Conservation (phyloP, 2,329 filamentous ascomycete genomes). For the Celoporthe dispersa region DNA sequence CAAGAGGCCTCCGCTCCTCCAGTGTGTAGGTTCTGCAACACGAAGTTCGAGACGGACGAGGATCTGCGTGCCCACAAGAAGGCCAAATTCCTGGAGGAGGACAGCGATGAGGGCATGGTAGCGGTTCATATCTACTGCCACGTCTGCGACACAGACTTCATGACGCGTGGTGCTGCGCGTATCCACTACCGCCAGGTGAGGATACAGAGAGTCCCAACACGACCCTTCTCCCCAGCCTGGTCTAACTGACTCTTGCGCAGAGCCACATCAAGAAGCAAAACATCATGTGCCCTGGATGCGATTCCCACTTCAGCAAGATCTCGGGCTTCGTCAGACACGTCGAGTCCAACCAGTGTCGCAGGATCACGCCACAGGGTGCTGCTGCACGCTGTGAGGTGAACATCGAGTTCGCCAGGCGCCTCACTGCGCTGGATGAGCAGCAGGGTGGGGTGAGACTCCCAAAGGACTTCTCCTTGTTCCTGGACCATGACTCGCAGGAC, state of each 20-base stretch:
- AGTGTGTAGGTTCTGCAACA: constrained; percentile 28
- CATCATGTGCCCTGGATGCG: constrained; percentile 54
- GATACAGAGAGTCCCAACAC: background rate
- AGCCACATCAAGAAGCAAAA: constrained; percentile 45
- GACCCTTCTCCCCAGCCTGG: too few relatives aligned
- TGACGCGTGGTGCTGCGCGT: constrained; percentile 38
- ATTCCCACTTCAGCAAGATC: constrained; percentile 42
- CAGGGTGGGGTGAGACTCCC: background rate
- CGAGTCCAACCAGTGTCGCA: constrained; percentile 46
- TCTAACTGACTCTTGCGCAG: constrained; percentile 34
- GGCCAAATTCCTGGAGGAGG: constrained; percentile 34
- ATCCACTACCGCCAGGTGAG: constrained; percentile 44
- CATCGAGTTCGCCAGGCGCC: constrained; percentile 40
- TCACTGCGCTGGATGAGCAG: constrained; percentile 32
- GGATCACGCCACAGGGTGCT: constrained; percentile 35
- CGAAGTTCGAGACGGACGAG: constrained; percentile 29
- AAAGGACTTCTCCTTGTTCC: constrained; percentile 21
- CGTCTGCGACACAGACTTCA: constrained; percentile 44
- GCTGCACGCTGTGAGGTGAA: constrained; percentile 36
- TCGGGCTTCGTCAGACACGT: constrained; percentile 50
- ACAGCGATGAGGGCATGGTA: background rate
- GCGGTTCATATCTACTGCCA: constrained; percentile 43
- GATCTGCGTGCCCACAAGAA: constrained; percentile 37
- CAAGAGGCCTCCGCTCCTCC: background rate
- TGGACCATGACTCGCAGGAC: constrained; percentile 2